These are phyloP conservation scores for Botrytis fabae DNA, from an alignment of 2,329 filamentous ascomycete species.

Conservation along the genomic window DNA sequence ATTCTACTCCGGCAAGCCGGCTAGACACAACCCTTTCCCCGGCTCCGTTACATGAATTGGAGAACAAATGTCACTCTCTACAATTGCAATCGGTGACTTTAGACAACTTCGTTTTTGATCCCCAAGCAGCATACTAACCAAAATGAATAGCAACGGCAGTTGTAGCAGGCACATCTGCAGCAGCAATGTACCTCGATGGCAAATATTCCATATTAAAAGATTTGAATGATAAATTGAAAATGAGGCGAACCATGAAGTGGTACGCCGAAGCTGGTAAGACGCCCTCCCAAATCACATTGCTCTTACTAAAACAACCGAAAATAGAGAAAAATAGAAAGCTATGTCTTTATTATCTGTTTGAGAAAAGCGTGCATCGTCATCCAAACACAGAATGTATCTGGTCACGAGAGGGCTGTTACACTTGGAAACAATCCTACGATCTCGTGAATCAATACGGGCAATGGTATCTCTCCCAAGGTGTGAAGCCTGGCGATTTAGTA, in stretches of 20 bases:
- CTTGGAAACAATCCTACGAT: constrained; percentile 57
- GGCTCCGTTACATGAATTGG: not conserved
- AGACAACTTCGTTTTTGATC: not conserved
- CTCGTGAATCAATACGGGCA: constrained; percentile 61
- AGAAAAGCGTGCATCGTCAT: constrained; percentile 52
- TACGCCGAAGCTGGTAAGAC: constrained; percentile 51
- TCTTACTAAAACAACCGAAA: not conserved
- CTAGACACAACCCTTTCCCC: not conserved
- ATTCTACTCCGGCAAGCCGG: not conserved
- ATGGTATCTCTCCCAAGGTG: constrained; percentile 59
- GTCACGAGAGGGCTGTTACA: constrained; percentile 62
- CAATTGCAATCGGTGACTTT: not conserved
- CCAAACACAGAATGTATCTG: constrained; percentile 63
- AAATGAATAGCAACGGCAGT: constrained; percentile 32
- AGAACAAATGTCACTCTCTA: not conserved
- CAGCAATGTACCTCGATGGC: constrained; percentile 63
- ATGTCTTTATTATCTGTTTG: constrained; percentile 67
- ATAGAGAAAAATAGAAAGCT: constrained; percentile 47
- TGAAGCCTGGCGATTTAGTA: constrained; percentile 61
- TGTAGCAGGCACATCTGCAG: constrained; percentile 45
- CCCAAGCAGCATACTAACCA: not conserved
- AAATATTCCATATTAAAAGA: constrained; percentile 69
- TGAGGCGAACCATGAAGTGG: constrained; percentile 47
- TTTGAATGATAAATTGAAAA: constrained; percentile 47
- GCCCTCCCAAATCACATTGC: constrained; percentile 15